Evolutionary conservation across 1,284 basidiomycete species (phyloP).

Genomic region (Ceratobasidium papillatum): DNA sequence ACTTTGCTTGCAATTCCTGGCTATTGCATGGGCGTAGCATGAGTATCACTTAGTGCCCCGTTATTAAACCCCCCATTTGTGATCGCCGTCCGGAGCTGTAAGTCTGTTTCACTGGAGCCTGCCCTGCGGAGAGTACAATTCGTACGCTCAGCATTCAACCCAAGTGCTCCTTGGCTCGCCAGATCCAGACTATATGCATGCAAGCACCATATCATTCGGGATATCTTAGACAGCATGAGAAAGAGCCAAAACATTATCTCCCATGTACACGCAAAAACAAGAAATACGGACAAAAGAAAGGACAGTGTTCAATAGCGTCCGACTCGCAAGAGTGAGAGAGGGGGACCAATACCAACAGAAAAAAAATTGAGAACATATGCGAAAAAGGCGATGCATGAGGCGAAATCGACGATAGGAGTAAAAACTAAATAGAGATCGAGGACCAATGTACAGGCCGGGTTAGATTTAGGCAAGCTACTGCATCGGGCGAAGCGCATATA

Average conservation of each 20-base stretch:
- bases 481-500: conserved; percentile 36
- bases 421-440: neutral
- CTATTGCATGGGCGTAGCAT: no score
- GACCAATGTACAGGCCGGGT: neutral
- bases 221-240: conserved; percentile 12
- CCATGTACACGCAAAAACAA: conserved; percentile 25
- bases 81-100: no score
- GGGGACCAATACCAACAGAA: neutral
- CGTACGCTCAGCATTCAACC: no score
- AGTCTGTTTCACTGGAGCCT: no score
- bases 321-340: neutral
- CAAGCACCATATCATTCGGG: conserved; percentile 5
- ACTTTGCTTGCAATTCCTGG: no score
- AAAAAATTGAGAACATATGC: neutral
- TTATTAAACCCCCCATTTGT: no score
- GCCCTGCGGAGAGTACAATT: no score
- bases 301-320: conserved; percentile 22
- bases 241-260: conserved; percentile 14
- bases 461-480: neutral
- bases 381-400: neutral
- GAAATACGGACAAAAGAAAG: conserved; percentile 32
- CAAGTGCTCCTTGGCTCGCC: no score
- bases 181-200: neutral
- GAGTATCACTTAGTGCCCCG: no score
- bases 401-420: neutral